Percentiles rank a stretch among this genome's conserved stretches.
These are phyloP conservation scores for Irpex sp. DNA, from an alignment of 1,284 basidiomycete species.

Conservation along the genomic window DNA sequence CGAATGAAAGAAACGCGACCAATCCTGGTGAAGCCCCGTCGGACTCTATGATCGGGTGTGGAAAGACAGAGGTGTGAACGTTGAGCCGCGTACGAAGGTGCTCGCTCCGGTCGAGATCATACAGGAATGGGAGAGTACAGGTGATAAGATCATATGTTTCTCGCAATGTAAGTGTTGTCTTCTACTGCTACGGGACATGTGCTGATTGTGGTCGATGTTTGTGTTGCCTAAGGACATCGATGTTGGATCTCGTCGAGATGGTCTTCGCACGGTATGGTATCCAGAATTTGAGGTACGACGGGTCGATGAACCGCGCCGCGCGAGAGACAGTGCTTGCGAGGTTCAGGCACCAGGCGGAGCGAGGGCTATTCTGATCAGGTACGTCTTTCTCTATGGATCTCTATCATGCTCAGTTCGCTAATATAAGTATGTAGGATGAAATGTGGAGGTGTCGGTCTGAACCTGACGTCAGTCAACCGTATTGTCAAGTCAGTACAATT, in stretches of 20 bases:
- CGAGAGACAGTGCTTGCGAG: conserved; percentile 56
- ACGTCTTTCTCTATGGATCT: neutral
- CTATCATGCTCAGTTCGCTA: neutral
- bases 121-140: conserved; percentile 65
- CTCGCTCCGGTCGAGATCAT: conserved; percentile 58
- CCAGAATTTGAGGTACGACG: conserved; percentile 69
- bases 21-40: conserved; percentile 36
- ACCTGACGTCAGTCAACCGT: conserved; percentile 72
- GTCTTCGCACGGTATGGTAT: conserved; percentile 66
- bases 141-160: conserved; percentile 77
- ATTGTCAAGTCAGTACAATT: conserved; percentile 59
- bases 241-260: conserved; percentile 72
- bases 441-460: conserved; percentile 75
- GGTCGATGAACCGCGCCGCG: conserved; percentile 62
- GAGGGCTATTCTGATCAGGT: conserved; percentile 73
- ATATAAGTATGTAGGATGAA: conserved; percentile 52
- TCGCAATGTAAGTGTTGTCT: conserved; percentile 61
- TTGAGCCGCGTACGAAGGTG: conserved; percentile 80
- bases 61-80: conserved; percentile 61
- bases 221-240: conserved; percentile 67
- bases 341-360: conserved; percentile 66
- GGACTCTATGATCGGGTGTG: conserved; percentile 56
- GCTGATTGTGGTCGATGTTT: conserved; percentile 1
- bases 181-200: neutral
- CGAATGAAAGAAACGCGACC: conserved; percentile 2